phyloP scores from a whole-genome alignment of 805 yeast species.

The Candida awuae region DNA sequence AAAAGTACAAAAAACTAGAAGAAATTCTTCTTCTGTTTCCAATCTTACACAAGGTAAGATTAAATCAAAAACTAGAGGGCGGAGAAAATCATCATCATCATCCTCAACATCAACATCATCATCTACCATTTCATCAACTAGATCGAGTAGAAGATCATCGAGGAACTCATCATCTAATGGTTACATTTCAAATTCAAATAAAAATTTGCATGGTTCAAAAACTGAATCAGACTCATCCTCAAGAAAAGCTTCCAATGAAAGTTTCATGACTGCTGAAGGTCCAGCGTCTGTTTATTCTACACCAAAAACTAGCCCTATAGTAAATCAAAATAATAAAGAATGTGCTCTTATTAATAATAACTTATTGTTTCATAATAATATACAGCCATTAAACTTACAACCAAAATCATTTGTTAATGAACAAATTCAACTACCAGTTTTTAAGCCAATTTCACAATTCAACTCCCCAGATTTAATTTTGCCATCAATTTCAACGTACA shows the following conservation, averaged over 20 bases:
- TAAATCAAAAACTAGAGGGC: conserved; percentile 2
- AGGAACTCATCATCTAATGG: not conserved
- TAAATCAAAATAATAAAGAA: not conserved
- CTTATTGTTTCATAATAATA: no score
- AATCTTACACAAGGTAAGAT: conserved; percentile 5
- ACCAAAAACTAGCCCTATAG: conserved; percentile 2
- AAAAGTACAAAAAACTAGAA: conserved; percentile 9
- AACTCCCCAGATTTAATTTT: no score
- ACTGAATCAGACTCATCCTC: conserved; percentile 3
- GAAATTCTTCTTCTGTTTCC: conserved; percentile 4
- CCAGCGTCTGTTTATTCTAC: conserved; percentile 11
- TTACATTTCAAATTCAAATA: not conserved
- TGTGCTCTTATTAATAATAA: no score
- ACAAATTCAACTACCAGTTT: no score
- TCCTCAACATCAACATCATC: conserved; percentile 2
- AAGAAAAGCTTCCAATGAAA: conserved; percentile 6
- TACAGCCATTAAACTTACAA: no score
- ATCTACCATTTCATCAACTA: conserved; percentile 4
- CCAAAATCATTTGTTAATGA: no score
- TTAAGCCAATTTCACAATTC: no score
- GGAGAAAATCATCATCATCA: conserved; percentile 6
- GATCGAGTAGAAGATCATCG: conserved; percentile 7
- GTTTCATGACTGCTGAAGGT: conserved; percentile 10
- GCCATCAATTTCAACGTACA: no score
- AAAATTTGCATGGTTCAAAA: conserved; percentile 1